Percentiles rank a stretch among this genome's conserved stretches.
Evolutionary conservation across 1,284 basidiomycete genomes (phyloP).

Genomic region (Irpex sp.): DNA sequence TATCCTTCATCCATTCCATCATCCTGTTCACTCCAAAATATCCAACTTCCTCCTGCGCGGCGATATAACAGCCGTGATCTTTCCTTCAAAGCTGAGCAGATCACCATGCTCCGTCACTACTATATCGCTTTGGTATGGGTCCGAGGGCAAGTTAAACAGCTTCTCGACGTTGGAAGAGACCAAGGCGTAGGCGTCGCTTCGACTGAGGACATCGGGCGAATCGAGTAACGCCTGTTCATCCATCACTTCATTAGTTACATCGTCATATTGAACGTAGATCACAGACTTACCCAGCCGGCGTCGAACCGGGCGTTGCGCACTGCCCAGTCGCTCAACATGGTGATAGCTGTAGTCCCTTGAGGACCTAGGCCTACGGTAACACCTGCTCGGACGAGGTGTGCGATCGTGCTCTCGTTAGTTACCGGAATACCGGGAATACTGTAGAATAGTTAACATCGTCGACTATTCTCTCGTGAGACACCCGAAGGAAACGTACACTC

Average conservation of each 20-base stretch:
- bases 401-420: constrained; percentile 42
- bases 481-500: constrained; percentile 29
- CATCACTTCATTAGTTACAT: background rate
- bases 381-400: constrained; percentile 41
- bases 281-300: constrained; percentile 41
- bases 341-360: constrained; percentile 41
- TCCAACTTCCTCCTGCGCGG: constrained; percentile 41
- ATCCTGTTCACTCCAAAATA: constrained; percentile 26
- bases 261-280: background rate
- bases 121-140: constrained; percentile 38
- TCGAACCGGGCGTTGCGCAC: constrained; percentile 52
- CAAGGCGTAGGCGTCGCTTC: constrained; percentile 41
- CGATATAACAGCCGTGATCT: constrained; percentile 59
- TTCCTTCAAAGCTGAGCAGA: constrained; percentile 55
- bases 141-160: constrained; percentile 39
- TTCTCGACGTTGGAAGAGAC: constrained; percentile 48
- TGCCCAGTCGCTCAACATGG: constrained; percentile 41
- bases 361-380: constrained; percentile 55
- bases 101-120: constrained; percentile 65
- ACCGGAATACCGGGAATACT: constrained; percentile 55
- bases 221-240: constrained; percentile 31
- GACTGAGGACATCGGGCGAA: constrained; percentile 36
- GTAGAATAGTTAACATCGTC: background rate
- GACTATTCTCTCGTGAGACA: background rate
- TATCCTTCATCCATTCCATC: too few species aligned